phyloP scores from a whole-genome alignment of 176 grass and related monocot species.

The Lolium rigidum region DNA sequence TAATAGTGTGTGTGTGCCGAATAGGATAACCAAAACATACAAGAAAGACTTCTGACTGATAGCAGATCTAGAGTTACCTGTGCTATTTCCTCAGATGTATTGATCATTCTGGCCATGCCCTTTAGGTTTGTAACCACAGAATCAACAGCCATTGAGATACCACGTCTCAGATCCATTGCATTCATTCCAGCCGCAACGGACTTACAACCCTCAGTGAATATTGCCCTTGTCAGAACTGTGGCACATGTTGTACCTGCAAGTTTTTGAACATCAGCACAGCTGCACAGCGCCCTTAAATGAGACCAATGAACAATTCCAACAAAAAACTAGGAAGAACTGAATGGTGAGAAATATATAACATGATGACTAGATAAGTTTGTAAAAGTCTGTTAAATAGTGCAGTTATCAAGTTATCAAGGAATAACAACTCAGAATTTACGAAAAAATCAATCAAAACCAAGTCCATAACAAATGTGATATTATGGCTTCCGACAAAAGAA shows the following conservation, averaged over 20 bases:
- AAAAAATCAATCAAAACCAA: neutral
- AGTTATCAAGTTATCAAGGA: neutral
- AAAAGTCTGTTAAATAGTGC: neutral
- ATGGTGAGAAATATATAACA: neutral
- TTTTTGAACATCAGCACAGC: constrained; percentile 17
- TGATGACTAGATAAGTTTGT: constrained; percentile 12
- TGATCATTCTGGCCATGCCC: constrained; percentile 83
- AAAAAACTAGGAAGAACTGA: neutral
- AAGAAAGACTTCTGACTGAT: constrained; percentile 47
- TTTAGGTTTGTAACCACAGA: constrained; percentile 82
- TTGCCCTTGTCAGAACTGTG: constrained; percentile 81
- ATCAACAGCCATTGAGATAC: constrained; percentile 90
- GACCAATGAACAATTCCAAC: neutral
- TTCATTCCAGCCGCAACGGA: constrained; percentile 90
- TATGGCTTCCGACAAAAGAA: neutral
- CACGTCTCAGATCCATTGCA: constrained; percentile 88
- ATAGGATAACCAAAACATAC: constrained; percentile 42
- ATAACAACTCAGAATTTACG: neutral
- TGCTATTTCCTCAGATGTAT: constrained; percentile 93
- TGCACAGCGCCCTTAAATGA: neutral
- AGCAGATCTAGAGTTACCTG: constrained; percentile 58
- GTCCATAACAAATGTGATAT: neutral
- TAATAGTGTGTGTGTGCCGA: constrained; percentile 30
- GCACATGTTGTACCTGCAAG: constrained; percentile 87
- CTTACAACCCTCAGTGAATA: constrained; percentile 93